Evolutionary conservation across 2,329 filamentous ascomycete genomes (phyloP).

Genomic region (Trichoderma atrobrunneum): DNA sequence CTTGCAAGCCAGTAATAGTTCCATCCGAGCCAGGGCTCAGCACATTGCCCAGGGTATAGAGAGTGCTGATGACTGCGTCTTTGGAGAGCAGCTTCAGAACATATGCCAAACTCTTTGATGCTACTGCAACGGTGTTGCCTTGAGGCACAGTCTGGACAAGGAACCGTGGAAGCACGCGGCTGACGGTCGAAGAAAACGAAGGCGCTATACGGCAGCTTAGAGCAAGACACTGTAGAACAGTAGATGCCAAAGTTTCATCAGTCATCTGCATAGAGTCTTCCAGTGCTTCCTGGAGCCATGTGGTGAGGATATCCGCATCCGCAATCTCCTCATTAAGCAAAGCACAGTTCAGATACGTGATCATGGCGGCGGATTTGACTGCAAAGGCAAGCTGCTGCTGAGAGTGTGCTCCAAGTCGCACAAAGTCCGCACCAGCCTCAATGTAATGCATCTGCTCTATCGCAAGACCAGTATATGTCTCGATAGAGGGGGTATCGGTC

Average conservation of each 20-base stretch:
- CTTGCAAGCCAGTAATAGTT: conserved; percentile 50
- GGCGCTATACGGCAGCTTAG: conserved; percentile 75
- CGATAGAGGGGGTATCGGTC: conserved; percentile 54
- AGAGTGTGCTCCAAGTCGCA: conserved; percentile 73
- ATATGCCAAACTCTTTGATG: conserved; percentile 80
- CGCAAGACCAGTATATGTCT: conserved; percentile 68
- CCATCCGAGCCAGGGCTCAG: conserved; percentile 69
- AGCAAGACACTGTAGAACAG: conserved; percentile 77
- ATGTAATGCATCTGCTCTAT: conserved; percentile 81
- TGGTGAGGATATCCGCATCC: conserved; percentile 73
- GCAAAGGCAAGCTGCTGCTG: conserved; percentile 84
- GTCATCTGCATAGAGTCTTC: conserved; percentile 79
- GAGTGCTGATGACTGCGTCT: conserved; percentile 88
- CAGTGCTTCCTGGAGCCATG: conserved; percentile 82
- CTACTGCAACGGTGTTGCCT: conserved; percentile 67
- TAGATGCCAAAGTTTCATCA: conserved; percentile 71
- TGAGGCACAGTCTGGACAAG: conserved; percentile 80
- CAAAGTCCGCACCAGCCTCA: conserved; percentile 86
- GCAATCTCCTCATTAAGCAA: conserved; percentile 78
- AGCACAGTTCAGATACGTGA: conserved; percentile 81
- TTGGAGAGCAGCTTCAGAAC: conserved; percentile 81
- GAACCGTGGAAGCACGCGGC: conserved; percentile 76
- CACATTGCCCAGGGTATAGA: conserved; percentile 96
- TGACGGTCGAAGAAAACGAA: conserved; percentile 69
- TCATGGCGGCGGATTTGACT: conserved; percentile 78